These are phyloP conservation scores for Cystobasidium slooffiae DNA, from an alignment of 1,284 basidiomycete species.

Conservation along the genomic window DNA sequence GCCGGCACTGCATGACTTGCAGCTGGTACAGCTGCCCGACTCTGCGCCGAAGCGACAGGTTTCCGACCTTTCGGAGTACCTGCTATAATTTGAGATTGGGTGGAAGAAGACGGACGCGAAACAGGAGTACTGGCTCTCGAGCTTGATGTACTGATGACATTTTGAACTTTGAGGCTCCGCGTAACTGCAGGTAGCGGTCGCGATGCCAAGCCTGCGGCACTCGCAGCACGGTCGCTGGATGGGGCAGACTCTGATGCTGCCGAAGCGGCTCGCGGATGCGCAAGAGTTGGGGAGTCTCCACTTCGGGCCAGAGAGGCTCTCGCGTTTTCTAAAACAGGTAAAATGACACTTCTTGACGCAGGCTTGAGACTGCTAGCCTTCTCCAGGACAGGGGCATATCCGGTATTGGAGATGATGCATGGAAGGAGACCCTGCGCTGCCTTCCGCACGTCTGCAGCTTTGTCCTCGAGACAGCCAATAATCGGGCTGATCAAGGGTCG, in stretches of 20 bases:
- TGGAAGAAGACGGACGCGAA: neutral
- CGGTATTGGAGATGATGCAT: slow-evolving; percentile 72
- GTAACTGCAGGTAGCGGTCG: slow-evolving; percentile 4
- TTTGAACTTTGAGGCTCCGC: slow-evolving; percentile 4
- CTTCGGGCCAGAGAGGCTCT: slow-evolving; percentile 50
- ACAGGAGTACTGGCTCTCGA: neutral
- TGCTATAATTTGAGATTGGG: too few species aligned
- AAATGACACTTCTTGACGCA: slow-evolving; percentile 81
- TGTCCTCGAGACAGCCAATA: slow-evolving; percentile 87
- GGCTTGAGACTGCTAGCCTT: slow-evolving; percentile 86
- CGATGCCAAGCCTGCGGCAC: too few species aligned
- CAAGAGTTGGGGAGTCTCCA: slow-evolving; percentile 10
- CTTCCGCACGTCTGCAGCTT: slow-evolving; percentile 89
- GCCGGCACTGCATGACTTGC: too few species aligned
- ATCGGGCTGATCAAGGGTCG: slow-evolving; percentile 70
- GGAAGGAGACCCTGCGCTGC: slow-evolving; percentile 82
- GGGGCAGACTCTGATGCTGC: slow-evolving; percentile 49
- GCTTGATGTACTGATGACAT: neutral
- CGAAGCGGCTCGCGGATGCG: slow-evolving; percentile 53
- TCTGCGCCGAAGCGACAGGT: too few species aligned
- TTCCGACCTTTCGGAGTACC: too few species aligned
- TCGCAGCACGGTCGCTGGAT: neutral
- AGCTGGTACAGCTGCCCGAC: too few species aligned
- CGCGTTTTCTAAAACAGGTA: slow-evolving; percentile 80
- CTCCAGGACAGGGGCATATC: slow-evolving; percentile 84